Evolutionary conservation across 441 rosid genomes (phyloP).

Genomic region (Arabidopsis lyrata): DNA sequence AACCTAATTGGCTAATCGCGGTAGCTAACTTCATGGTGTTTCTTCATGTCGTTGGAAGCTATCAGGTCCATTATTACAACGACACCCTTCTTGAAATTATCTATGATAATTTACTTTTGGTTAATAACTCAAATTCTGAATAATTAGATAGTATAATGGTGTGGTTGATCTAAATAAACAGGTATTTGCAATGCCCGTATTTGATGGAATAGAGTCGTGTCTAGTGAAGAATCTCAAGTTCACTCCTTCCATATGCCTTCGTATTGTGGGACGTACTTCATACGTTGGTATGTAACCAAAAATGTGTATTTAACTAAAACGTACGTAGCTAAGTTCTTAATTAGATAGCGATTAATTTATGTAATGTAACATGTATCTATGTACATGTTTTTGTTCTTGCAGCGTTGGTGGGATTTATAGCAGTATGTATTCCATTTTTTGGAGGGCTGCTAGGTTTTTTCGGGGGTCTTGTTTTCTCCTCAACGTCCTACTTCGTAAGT

Average conservation of each 20-base stretch:
- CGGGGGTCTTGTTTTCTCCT: constrained; percentile 5
- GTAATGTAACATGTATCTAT: background rate
- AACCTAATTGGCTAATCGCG: background rate
- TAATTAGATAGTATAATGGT: background rate
- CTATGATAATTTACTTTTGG: background rate
- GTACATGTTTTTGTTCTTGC: background rate
- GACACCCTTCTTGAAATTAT: background rate
- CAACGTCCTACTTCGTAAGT: constrained; percentile 12
- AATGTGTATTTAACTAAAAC: no score
- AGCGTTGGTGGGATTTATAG: constrained; percentile 3
- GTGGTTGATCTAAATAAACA: background rate
- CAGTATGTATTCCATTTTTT: constrained; percentile 3
- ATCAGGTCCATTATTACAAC: background rate
- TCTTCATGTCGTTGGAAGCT: constrained; percentile 10
- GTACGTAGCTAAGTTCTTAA: background rate
- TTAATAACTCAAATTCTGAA: background rate
- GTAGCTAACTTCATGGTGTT: constrained; percentile 8
- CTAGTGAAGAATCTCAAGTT: background rate
- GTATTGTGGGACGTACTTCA: constrained; percentile 1
- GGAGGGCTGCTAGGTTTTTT: constrained; percentile 1
- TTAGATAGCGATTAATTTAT: background rate
- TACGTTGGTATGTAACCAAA: background rate
- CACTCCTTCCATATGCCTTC: background rate
- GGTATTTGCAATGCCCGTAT: constrained; percentile 1
- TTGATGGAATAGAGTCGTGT: constrained; percentile 3